Base-by-base conservation (phyloP, 257 asterid genomes). In the Plantago ovata region DNA sequence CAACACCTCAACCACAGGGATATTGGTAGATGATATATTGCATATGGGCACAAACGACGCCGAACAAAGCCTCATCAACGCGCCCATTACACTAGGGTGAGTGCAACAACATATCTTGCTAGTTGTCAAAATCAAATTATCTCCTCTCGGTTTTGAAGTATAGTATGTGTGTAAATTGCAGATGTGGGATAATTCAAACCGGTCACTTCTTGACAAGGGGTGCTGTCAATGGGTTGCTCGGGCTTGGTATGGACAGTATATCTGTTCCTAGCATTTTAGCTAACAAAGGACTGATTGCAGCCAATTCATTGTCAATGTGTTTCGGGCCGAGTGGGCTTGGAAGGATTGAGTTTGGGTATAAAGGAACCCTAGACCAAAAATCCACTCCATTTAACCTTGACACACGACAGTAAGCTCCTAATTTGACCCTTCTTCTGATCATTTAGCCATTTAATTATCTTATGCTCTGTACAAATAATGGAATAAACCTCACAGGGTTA, bases 271-370 rank as follows among this genome's bases (percentile, higher is more conserved):
- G 94, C 78, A 70, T 72, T 40, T 73, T 93, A 78, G 94, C 98
- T 14, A 76, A 53, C 66, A 77, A 76, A 63, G 97, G 97, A 18
- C 22, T 46, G 11, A 75, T 93, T 9, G 78, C 86, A 11, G 81
- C 94, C 41, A 84, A 93, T 78, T 89, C 97, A 11, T 89, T 93
- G 75, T 86, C 96, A 28, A 86, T 89, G 98, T 93, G 98, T 73
- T 93, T 93, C 52, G 86, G 97, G 10, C 72, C 62, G 16, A 82
- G 84, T 64, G 92, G 87, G 45, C 12, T 84, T 20, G 98, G 98
- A 69, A 84, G 97, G 72, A 89, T 93, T 16, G 83, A 79, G n/a
- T 93, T 93, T 61, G 98, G 98, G 52, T 97, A 93, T 63, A 81
- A 86, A 72, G 97, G 95, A 60, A 71, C 76, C 62, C 50, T 82